Conservation (phyloP, 257 asterid species). For the Euphrasia confusa region DNA sequence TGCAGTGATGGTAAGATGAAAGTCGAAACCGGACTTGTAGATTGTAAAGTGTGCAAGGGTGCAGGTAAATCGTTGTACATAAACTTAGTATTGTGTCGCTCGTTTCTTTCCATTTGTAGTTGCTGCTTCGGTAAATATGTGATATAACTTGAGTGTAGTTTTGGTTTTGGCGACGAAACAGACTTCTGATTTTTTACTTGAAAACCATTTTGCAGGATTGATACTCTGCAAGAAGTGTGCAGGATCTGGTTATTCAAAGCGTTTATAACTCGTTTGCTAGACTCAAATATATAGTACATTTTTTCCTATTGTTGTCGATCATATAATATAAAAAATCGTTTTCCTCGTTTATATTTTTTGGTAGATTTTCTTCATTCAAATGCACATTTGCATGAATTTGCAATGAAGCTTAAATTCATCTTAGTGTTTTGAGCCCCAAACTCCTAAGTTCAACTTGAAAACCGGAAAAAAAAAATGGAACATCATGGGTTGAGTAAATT, state of each 20-base stretch:
- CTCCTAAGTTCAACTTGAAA: too few relatives aligned
- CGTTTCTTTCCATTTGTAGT: background rate
- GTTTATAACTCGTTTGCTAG: slow-evolving; percentile 35
- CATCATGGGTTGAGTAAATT: too few relatives aligned
- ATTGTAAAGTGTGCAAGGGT: slow-evolving; percentile 95
- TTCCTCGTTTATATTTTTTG: too few relatives aligned
- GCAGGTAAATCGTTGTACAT: slow-evolving; percentile 44
- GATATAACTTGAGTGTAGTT: background rate
- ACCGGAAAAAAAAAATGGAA: too few relatives aligned
- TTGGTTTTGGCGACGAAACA: background rate
- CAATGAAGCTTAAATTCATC: too few relatives aligned
- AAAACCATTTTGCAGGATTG: slow-evolving; percentile 44
- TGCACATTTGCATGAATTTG: background rate
- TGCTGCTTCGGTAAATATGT: background rate
- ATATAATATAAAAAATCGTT: too few relatives aligned
- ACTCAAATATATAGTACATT: background rate
- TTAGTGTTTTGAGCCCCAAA: too few relatives aligned
- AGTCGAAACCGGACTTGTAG: slow-evolving; percentile 64
- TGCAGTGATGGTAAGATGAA: slow-evolving; percentile 89
- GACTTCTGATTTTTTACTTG: slow-evolving; percentile 6
- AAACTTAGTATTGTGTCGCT: too few relatives aligned
- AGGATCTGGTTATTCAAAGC: slow-evolving; percentile 91
- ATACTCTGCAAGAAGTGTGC: slow-evolving; percentile 88
- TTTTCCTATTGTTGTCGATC: background rate
- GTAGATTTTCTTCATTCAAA: background rate